Evolutionary conservation across 202 grass and related monocot species (phyloP).

Genomic region (Saccharum hybrid): DNA sequence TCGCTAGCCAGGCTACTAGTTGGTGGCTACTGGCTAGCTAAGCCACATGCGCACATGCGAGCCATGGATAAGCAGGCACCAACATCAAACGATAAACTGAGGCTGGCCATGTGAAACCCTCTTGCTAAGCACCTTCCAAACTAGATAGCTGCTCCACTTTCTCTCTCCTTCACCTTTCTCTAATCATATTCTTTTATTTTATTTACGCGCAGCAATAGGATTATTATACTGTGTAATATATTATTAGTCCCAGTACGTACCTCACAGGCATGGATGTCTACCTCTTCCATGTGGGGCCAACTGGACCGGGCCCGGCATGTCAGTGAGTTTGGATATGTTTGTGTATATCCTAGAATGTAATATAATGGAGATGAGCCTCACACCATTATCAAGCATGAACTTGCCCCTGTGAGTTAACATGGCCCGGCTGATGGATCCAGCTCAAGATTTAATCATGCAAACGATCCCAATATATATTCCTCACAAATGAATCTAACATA

Average conservation of each 20-base stretch:
- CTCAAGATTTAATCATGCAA: slow-evolving; percentile 42
- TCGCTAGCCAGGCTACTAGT: neutral
- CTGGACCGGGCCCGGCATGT: neutral
- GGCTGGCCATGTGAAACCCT: slow-evolving; percentile 71
- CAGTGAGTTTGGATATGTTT: neutral
- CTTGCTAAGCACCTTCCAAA: slow-evolving; percentile 71
- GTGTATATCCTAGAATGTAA: neutral
- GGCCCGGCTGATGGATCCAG: neutral
- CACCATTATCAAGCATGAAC: slow-evolving; percentile 31
- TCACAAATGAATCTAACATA: neutral
- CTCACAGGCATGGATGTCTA: no score
- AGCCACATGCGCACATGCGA: slow-evolving; percentile 49
- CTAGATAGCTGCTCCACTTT: neutral
- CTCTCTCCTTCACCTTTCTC: neutral
- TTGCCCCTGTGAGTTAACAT: neutral
- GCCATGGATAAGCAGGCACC: neutral
- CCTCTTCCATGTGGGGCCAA: slow-evolving; percentile 47
- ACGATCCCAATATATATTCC: neutral
- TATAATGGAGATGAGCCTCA: neutral
- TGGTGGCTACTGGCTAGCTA: slow-evolving; percentile 1
- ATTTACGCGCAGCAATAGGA: neutral
- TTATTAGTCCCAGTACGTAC: no score
- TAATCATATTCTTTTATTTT: neutral
- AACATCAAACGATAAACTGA: neutral
- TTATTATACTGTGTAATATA: neutral